phyloP scores from a whole-genome alignment of 768 basidiomycete genomes.

The Calocybe gangraenosa region DNA sequence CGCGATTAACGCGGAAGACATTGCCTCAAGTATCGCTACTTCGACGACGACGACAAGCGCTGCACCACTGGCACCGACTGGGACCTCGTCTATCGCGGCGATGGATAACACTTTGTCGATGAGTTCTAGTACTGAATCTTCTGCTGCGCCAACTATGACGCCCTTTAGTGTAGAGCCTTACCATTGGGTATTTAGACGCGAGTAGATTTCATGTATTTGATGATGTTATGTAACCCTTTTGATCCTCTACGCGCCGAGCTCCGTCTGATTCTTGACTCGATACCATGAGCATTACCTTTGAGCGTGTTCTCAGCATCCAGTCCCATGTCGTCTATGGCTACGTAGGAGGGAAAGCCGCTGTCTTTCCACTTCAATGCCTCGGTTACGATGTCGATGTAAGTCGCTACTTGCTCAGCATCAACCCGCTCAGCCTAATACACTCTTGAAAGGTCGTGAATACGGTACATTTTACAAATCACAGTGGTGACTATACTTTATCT shows the following conservation, averaged over 20 bases:
- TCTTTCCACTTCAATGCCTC: constrained; percentile 76
- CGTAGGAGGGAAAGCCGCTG: constrained; percentile 82
- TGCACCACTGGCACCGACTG: constrained; percentile 17
- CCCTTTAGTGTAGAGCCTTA: constrained; percentile 31
- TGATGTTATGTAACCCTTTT: neutral
- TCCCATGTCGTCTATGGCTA: constrained; percentile 94
- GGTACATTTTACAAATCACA: constrained; percentile 93
- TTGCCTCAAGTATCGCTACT: constrained; percentile 30
- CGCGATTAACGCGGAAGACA: constrained; percentile 24
- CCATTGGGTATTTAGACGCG: constrained; percentile 31
- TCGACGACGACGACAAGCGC: constrained; percentile 20
- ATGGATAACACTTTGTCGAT: neutral
- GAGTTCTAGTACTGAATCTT: neutral
- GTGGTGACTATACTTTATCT: constrained; percentile 45
- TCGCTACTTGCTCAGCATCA: constrained; percentile 9
- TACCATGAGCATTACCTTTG: constrained; percentile 17
- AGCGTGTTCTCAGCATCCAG: constrained; percentile 83
- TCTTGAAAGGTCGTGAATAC: constrained; percentile 74
- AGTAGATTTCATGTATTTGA: constrained; percentile 3
- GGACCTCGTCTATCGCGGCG: constrained; percentile 2
- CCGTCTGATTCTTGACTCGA: too few species aligned
- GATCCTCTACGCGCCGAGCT: neutral
- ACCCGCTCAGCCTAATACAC: constrained; percentile 11
- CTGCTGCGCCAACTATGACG: constrained; percentile 19
- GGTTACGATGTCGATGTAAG: constrained; percentile 95